Evolutionary conservation across 2,329 filamentous ascomycete species (phyloP).

Genomic region (Dactylellina sp.): DNA sequence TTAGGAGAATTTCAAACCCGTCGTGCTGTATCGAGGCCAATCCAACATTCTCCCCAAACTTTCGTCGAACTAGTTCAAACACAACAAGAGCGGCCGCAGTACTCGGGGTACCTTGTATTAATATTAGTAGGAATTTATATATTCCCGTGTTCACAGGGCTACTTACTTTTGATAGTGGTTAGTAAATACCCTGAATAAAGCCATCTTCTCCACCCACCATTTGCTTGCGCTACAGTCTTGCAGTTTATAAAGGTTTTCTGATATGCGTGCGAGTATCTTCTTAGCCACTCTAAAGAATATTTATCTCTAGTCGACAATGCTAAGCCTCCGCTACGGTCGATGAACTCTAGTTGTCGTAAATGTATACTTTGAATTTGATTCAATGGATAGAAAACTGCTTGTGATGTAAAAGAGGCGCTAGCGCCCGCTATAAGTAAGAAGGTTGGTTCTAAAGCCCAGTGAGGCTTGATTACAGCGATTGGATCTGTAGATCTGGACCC

Average conservation of each 20-base stretch:
- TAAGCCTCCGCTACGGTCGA: constrained; percentile 72
- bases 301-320: constrained; percentile 62
- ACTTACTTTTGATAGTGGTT: constrained; percentile 74
- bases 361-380: constrained; percentile 78
- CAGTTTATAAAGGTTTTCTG: constrained; percentile 75
- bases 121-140: background rate
- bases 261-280: constrained; percentile 77
- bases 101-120: constrained; percentile 70
- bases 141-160: background rate
- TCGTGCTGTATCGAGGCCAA: constrained; percentile 75
- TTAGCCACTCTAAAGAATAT: constrained; percentile 62
- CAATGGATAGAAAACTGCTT: constrained; percentile 77
- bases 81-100: constrained; percentile 82
- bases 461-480: constrained; percentile 72
- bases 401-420: constrained; percentile 75
- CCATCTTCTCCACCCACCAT: constrained; percentile 72
- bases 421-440: constrained; percentile 78
- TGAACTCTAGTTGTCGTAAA: constrained; percentile 77
- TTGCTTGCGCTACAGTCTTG: constrained; percentile 70
- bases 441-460: constrained; percentile 79
- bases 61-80: constrained; percentile 79
- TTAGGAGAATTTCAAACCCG: constrained; percentile 77
- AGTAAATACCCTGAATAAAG: constrained; percentile 79
- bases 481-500: constrained; percentile 42
- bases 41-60: constrained; percentile 75